Evolutionary conservation across 1,139 yeast species (phyloP).

Genomic region (Geotrichum cucujoidarum): DNA sequence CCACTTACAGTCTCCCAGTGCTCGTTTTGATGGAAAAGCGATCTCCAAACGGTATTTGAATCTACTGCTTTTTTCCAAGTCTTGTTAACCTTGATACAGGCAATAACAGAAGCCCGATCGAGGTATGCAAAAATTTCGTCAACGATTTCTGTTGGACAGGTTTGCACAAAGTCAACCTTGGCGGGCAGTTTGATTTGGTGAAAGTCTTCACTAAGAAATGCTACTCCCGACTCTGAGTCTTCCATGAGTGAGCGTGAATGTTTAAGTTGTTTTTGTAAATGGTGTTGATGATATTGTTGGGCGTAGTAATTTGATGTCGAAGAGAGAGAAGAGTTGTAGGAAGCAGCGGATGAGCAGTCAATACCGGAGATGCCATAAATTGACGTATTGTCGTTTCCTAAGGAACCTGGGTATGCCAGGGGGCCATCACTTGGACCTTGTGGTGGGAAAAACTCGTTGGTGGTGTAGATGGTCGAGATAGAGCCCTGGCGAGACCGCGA

Average conservation of each 20-base stretch:
- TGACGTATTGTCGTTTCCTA: constrained; percentile 4
- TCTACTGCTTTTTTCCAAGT: constrained; percentile 28
- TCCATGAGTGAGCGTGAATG: constrained; percentile 2
- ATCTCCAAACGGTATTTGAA: constrained; percentile 31
- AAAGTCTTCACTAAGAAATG: constrained; percentile 1
- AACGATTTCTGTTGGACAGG: constrained; percentile 32
- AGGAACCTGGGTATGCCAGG: background rate
- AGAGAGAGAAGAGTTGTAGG: constrained; percentile 9
- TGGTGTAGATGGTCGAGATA: constrained; percentile 9
- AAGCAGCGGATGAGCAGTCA: constrained; percentile 1
- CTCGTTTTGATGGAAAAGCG: constrained; percentile 20
- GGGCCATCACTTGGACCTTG: background rate
- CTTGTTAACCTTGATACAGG: constrained; percentile 27
- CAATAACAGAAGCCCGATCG: constrained; percentile 23
- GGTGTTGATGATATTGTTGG: constrained; percentile 12
- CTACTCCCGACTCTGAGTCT: constrained; percentile 12
- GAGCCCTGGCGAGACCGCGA: constrained; percentile 14
- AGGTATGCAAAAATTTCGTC: constrained; percentile 26
- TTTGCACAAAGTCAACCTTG: constrained; percentile 24
- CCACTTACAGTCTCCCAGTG: constrained; percentile 25
- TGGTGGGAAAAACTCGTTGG: background rate
- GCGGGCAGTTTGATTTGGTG: background rate
- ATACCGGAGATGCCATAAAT: constrained; percentile 3
- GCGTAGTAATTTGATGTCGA: constrained; percentile 14
- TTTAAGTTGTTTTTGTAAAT: constrained; percentile 5